Evolutionary conservation across 1,139 yeast species (phyloP).

Genomic region (Hanseniaspora gamundiae): DNA sequence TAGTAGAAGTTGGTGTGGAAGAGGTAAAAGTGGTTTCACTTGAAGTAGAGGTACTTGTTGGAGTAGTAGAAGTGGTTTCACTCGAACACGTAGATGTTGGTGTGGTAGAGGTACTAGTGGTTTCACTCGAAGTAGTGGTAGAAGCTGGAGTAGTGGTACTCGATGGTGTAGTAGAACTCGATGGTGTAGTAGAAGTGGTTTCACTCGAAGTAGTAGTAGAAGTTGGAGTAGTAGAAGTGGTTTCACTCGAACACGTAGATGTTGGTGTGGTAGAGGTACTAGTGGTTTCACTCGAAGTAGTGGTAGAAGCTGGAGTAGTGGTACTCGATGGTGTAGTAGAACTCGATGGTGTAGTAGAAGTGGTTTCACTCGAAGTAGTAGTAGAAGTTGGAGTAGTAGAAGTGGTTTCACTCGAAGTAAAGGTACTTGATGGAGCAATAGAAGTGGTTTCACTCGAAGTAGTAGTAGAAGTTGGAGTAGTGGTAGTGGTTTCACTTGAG

Average conservation of each 20-base stretch:
- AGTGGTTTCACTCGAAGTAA: conserved; percentile 6
- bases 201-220: conserved; percentile 7
- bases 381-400: conserved; percentile 5
- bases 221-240: conserved; percentile 5
- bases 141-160: conserved; percentile 20
- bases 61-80: no score
- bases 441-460: conserved; percentile 3
- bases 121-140: conserved; percentile 3
- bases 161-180: conserved; percentile 4
- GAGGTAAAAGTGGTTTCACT: conserved; percentile 28
- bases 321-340: conserved; percentile 5
- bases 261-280: conserved; percentile 5
- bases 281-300: conserved; percentile 21
- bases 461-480: conserved; percentile 4
- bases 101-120: no score
- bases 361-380: conserved; percentile 3
- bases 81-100: no score
- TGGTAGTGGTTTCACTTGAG: conserved; percentile 3
- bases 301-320: conserved; percentile 6
- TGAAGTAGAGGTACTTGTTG: no score
- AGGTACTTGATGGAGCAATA: conserved; percentile 4
- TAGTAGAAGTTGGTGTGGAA: conserved; percentile 22
- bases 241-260: conserved; percentile 8
- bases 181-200: conserved; percentile 26
- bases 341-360: conserved; percentile 4